Evolutionary conservation across 805 yeast species (phyloP).

Genomic region (Ogataea polymorpha): DNA sequence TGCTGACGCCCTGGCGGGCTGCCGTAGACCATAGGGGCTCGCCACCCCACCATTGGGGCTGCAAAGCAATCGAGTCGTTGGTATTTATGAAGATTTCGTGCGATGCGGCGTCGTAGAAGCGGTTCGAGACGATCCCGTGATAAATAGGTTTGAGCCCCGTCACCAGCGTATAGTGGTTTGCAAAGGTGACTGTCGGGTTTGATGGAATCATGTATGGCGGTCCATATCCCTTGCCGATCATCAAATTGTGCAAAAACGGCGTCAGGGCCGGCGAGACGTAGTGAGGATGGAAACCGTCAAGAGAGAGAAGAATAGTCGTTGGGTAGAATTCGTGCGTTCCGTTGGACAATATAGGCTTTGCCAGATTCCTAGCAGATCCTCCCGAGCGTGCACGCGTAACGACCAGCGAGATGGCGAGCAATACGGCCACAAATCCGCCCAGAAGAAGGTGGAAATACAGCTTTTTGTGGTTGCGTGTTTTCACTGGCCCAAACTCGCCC

Average conservation of each 20-base stretch:
- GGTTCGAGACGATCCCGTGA: constrained; percentile 86
- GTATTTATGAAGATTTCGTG: constrained; percentile 62
- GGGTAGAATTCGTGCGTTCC: constrained; percentile 70
- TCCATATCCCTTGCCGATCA: constrained; percentile 52
- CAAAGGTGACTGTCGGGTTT: constrained; percentile 86
- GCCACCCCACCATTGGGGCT: constrained; percentile 80
- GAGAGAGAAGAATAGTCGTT: constrained; percentile 75
- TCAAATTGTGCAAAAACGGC: constrained; percentile 64
- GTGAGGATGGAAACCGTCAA: constrained; percentile 92
- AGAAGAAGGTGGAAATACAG: constrained; percentile 6
- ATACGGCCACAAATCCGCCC: constrained; percentile 7
- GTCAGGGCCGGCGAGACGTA: constrained; percentile 64
- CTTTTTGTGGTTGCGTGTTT: constrained; percentile 7
- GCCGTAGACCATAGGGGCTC: constrained; percentile 89
- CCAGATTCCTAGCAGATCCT: background rate
- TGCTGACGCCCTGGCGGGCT: constrained; percentile 50
- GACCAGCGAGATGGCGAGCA: constrained; percentile 7
- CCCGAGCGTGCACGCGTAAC: constrained; percentile 6
- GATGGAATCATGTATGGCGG: constrained; percentile 86
- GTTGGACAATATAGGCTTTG: constrained; percentile 40
- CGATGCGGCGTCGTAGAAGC: constrained; percentile 62
- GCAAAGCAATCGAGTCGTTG: constrained; percentile 48
- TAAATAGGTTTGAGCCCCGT: constrained; percentile 82
- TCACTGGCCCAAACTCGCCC: constrained; percentile 9
- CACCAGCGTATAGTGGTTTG: constrained; percentile 88